A percentile compares a stretch with the other conserved stretches of the same genome.
phyloP scores from a whole-genome alignment of 139 green algal genomes.

The Chlamydomonas asymmetrica region DNA sequence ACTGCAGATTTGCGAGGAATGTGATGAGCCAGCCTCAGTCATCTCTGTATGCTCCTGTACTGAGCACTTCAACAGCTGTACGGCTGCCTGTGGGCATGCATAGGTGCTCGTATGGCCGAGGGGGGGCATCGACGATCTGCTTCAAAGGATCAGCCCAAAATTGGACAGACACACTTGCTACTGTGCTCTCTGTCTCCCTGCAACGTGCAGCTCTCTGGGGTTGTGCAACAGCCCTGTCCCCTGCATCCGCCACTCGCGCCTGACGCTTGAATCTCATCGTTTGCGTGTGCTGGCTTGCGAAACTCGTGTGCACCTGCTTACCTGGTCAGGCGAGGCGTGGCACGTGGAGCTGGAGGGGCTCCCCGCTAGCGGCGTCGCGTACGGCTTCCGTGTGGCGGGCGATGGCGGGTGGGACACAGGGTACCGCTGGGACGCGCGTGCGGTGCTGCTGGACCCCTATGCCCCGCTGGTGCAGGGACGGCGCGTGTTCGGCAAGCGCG shows the following conservation, averaged over 20 bases:
- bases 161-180: not conserved
- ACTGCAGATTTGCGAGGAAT: not conserved
- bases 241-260: not conserved
- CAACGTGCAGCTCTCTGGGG: not conserved
- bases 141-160: not conserved
- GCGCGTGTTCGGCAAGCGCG: conserved; percentile 67
- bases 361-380: conserved; percentile 65
- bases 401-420: conserved; percentile 79
- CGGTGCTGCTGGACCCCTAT: conserved; percentile 86
- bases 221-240: not conserved
- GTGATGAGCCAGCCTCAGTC: not conserved
- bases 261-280: not conserved
- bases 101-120: not conserved
- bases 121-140: not conserved
- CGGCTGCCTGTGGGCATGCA: not conserved
- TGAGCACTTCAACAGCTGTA: not conserved
- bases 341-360: conserved; percentile 72
- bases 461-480: conserved; percentile 75
- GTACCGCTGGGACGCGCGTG: conserved; percentile 67
- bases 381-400: conserved; percentile 62
- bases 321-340: conserved; percentile 66
- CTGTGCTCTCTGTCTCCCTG: not conserved
- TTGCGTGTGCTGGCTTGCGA: too few relatives aligned
- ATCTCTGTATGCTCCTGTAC: not conserved
- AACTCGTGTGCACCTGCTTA: not conserved